These are phyloP conservation scores for Exophiala alcalophila DNA, from an alignment of 2,329 filamentous ascomycete genomes.

Conservation along the genomic window DNA sequence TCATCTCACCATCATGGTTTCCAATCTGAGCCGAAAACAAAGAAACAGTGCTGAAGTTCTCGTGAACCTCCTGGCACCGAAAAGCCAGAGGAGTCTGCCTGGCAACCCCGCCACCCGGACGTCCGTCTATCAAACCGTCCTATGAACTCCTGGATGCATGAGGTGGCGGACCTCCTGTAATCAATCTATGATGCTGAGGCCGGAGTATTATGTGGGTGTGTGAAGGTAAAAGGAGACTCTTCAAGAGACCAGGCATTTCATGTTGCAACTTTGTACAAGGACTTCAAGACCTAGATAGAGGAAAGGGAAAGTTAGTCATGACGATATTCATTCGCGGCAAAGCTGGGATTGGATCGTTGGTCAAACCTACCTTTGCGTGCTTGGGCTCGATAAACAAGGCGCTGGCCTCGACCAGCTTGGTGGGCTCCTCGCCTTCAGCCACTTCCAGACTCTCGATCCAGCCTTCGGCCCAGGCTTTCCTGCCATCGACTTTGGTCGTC, in stretches of 20 bases:
- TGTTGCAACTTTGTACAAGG: constrained; percentile 23
- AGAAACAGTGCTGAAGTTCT: no score
- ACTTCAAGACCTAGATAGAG: constrained; percentile 29
- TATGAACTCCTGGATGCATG: no score
- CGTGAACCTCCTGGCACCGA: no score
- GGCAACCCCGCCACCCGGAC: no score
- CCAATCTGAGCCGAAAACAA: no score
- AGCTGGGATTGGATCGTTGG: background rate
- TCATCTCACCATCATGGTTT: no score
- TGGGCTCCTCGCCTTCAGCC: constrained; percentile 59
- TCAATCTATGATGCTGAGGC: no score
- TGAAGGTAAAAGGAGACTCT: background rate
- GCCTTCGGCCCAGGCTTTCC: constrained; percentile 92
- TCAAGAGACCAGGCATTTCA: background rate
- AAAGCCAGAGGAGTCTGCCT: no score
- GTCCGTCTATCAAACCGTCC: no score
- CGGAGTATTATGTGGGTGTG: no score
- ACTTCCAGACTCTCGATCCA: constrained; percentile 73
- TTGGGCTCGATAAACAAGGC: constrained; percentile 87
- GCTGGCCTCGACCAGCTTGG: constrained; percentile 74
- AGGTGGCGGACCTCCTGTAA: no score
- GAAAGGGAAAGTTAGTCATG: constrained; percentile 8
- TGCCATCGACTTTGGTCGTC: constrained; percentile 81
- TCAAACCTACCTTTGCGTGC: constrained; percentile 63
- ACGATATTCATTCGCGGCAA: background rate